Evolutionary conservation across 1,139 yeast species (phyloP).

Genomic region (Pichia sp.): DNA sequence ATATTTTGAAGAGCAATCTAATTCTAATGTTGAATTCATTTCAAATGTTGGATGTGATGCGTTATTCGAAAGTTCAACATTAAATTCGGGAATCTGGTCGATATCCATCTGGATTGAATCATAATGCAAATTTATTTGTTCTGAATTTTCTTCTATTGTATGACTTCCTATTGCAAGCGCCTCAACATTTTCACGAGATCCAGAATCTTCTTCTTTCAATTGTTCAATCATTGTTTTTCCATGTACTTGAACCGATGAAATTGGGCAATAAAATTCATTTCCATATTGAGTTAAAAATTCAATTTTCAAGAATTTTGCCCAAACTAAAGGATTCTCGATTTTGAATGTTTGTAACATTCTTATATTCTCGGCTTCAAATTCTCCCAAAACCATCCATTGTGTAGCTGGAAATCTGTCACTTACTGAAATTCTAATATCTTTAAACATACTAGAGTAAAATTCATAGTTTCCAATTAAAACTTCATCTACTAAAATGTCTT

Average conservation of each 20-base stretch:
- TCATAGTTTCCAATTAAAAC: slow-evolving; percentile 82
- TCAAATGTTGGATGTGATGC: slow-evolving; percentile 5
- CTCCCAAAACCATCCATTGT: slow-evolving; percentile 71
- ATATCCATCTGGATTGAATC: no score
- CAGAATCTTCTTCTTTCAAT: slow-evolving; percentile 40
- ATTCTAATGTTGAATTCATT: no score
- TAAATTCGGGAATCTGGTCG: slow-evolving; percentile 7
- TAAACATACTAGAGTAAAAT: slow-evolving; percentile 83
- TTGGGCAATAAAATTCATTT: slow-evolving; percentile 83
- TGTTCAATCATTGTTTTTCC: slow-evolving; percentile 98
- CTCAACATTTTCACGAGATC: no score
- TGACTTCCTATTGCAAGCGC: no score
- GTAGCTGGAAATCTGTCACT: slow-evolving; percentile 70
- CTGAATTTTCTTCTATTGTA: no score
- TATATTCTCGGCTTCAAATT: slow-evolving; percentile 66
- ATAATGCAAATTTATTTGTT: no score
- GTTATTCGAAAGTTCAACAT: not conserved
- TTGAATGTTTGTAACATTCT: slow-evolving; percentile 67
- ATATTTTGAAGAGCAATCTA: slow-evolving; percentile 10
- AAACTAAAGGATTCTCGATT: slow-evolving; percentile 71
- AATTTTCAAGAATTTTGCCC: slow-evolving; percentile 79
- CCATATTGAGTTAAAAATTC: slow-evolving; percentile 81
- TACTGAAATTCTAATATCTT: slow-evolving; percentile 59
- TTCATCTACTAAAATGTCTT: slow-evolving; percentile 78
- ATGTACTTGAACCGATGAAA: slow-evolving; percentile 78